A percentile compares a stretch with the other conserved stretches of the same genome.
These are phyloP conservation scores for Alternaria incomplexa DNA, from an alignment of 2,329 filamentous ascomycete species.

Conservation along the genomic window DNA sequence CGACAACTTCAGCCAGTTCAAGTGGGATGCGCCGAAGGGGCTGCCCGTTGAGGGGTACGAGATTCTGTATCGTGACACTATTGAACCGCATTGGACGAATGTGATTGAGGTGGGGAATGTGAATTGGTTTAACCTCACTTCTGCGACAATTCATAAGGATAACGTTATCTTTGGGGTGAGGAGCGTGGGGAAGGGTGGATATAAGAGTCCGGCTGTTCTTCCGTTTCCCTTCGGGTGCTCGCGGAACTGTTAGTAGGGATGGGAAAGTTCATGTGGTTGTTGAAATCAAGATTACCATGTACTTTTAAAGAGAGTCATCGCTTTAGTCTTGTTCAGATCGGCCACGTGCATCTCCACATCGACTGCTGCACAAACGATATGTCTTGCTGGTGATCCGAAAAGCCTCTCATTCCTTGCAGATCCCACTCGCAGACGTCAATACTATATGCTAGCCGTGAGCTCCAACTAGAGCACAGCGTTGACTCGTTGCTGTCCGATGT, in stretches of 20 bases:
- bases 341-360: too few species aligned
- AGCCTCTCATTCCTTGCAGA: too few species aligned
- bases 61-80: constrained; percentile 59
- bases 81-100: constrained; percentile 57
- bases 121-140: constrained; percentile 45
- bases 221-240: constrained; percentile 42
- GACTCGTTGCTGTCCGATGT: too few species aligned
- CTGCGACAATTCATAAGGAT: constrained; percentile 59
- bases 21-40: constrained; percentile 53
- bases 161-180: constrained; percentile 62
- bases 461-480: too few species aligned
- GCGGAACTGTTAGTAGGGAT: constrained; percentile 17
- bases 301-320: too few species aligned
- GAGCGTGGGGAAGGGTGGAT: constrained; percentile 55
- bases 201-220: constrained; percentile 54
- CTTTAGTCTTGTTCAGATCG: too few species aligned
- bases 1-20: constrained; percentile 56
- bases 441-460: too few species aligned
- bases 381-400: too few species aligned
- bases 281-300: background rate
- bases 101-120: constrained; percentile 55
- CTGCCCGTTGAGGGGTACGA: constrained; percentile 55
- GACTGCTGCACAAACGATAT: too few species aligned
- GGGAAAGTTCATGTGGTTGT: background rate
- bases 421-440: too few species aligned